phyloP scores from a whole-genome alignment of 306 rosid genomes.

The Cercis canadensis region DNA sequence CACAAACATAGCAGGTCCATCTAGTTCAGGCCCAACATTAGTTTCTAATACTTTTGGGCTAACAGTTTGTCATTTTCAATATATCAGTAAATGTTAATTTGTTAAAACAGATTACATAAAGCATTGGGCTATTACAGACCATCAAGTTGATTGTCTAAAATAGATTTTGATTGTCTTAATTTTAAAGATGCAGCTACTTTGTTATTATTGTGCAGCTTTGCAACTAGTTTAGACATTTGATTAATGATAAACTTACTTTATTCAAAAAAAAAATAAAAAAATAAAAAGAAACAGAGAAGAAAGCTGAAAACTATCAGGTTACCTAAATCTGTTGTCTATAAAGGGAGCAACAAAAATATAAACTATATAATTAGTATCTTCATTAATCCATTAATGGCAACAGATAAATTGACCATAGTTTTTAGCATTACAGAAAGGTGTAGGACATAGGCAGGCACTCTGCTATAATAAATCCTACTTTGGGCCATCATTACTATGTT shows the following conservation, averaged over 20 bases:
- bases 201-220: conserved; percentile 13
- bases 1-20: too few species aligned
- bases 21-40: too few species aligned
- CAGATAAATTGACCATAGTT: too few species aligned
- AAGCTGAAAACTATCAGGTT: conserved; percentile 4
- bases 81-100: conserved; percentile 34
- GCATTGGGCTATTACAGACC: conserved; percentile 18
- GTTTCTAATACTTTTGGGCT: too few species aligned
- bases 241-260: background rate
- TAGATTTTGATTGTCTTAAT: conserved; percentile 2
- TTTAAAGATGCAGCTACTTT: conserved; percentile 6
- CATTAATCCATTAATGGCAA: too few species aligned
- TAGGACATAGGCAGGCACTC: background rate
- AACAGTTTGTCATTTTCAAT: conserved; percentile 47
- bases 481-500: conserved; percentile 6
- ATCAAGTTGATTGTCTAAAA: conserved; percentile 17
- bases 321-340: background rate
- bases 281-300: background rate
- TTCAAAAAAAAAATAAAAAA: background rate
- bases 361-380: too few species aligned
- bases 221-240: conserved; percentile 4
- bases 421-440: background rate
- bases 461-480: background rate
- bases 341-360: background rate
- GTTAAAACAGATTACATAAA: conserved; percentile 29